Conservation (phyloP, 164 flowering plant species). For the Nelumbo lutea region DNA sequence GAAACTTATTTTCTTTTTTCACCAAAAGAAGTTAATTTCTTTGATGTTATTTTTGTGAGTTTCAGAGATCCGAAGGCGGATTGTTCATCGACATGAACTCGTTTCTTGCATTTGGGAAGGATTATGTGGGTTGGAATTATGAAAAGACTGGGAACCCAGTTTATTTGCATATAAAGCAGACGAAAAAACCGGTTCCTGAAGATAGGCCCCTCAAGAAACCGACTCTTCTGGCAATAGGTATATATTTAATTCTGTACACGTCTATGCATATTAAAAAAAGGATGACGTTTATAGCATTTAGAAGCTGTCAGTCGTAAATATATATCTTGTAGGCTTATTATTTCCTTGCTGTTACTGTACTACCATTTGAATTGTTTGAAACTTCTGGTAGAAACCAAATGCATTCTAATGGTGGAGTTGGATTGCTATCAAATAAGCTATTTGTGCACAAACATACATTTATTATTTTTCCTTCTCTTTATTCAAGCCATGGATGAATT, state of each 20-base stretch:
- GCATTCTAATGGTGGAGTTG: not conserved
- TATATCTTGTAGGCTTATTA: not conserved
- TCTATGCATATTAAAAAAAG: not conserved
- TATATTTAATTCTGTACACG: not conserved
- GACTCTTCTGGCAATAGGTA: slow-evolving; percentile 87
- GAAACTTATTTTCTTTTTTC: not conserved
- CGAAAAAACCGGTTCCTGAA: slow-evolving; percentile 57
- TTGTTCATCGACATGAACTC: slow-evolving; percentile 76
- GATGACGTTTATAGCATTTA: not conserved
- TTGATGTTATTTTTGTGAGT: slow-evolving; percentile 10
- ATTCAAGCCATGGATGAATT: too few species aligned
- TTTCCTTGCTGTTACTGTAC: not conserved
- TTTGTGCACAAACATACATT: not conserved
- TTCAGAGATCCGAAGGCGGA: slow-evolving; percentile 91
- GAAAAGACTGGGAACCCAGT: slow-evolving; percentile 89
- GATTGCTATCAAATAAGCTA: not conserved
- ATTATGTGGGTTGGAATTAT: slow-evolving; percentile 74
- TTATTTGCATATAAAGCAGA: slow-evolving; percentile 79
- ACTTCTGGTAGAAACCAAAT: not conserved
- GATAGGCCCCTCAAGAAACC: slow-evolving; percentile 95
- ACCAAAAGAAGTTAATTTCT: not conserved
- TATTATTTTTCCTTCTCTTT: not conserved
- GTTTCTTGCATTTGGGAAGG: slow-evolving; percentile 89
- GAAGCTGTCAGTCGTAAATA: not conserved
- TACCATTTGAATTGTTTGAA: not conserved